These are phyloP conservation scores for Sphaerulina musiva DNA, from an alignment of 2,329 filamentous ascomycete species.

Conservation along the genomic window DNA sequence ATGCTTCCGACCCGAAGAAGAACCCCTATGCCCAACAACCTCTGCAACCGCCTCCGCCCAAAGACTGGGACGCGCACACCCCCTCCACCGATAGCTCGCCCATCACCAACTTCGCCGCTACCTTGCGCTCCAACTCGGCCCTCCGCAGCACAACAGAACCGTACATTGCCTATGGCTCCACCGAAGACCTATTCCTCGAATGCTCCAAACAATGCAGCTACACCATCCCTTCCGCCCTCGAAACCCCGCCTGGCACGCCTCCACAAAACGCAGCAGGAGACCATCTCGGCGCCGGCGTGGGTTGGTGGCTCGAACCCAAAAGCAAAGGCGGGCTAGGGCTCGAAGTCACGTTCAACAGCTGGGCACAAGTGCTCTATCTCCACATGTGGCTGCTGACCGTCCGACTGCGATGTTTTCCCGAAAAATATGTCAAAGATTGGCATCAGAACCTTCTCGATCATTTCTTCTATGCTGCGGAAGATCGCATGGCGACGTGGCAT, in stretches of 20 bases:
- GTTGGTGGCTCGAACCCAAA: constrained; percentile 68
- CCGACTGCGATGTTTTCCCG: constrained; percentile 71
- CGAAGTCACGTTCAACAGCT: constrained; percentile 82
- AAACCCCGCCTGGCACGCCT: constrained; percentile 58
- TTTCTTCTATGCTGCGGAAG: constrained; percentile 86
- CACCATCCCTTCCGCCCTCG: constrained; percentile 59
- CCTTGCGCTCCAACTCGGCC: constrained; percentile 25
- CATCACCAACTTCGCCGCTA: constrained; percentile 24
- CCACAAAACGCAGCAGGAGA: constrained; percentile 70
- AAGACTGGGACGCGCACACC: constrained; percentile 12
- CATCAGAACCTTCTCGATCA: constrained; percentile 90
- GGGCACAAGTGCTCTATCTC: constrained; percentile 92
- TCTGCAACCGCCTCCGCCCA: constrained; percentile 7
- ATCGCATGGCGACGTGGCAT: constrained; percentile 75
- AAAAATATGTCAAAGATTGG: constrained; percentile 64
- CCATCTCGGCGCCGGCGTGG: constrained; percentile 67
- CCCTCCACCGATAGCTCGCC: constrained; percentile 10
- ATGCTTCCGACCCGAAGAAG: constrained; percentile 4
- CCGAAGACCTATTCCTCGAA: constrained; percentile 69
- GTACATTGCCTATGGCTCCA: constrained; percentile 74
- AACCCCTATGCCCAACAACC: constrained; percentile 13
- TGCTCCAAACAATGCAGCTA: constrained; percentile 71
- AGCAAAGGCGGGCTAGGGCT: constrained; percentile 52
- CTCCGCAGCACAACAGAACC: constrained; percentile 49
- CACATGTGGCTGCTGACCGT: constrained; percentile 90